These are phyloP conservation scores for Hibiscus tridactylites DNA, from an alignment of 345 rosid species.

Conservation along the genomic window DNA sequence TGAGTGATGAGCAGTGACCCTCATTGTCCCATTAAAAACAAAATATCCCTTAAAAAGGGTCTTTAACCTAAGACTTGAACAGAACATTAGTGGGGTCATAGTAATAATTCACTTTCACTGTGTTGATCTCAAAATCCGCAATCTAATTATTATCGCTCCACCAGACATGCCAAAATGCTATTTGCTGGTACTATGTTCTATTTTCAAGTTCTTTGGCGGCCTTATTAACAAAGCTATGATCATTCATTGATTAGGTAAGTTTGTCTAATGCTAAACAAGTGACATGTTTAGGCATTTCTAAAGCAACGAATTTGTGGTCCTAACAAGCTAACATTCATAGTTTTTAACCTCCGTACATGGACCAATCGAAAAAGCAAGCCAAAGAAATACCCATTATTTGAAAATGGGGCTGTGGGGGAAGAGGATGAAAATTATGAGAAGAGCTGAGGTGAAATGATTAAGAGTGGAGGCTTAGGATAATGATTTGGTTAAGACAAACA, in stretches of 20 bases:
- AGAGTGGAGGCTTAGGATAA: conserved; percentile 19
- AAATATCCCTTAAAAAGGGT: background rate
- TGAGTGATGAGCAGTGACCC: conserved; percentile 10
- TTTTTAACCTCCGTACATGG: conserved; percentile 7
- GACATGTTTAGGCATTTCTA: background rate
- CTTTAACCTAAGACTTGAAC: conserved; percentile 7
- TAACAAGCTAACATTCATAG: background rate
- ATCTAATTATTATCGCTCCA: background rate
- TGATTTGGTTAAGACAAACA: conserved; percentile 32
- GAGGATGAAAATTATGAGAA: conserved; percentile 23
- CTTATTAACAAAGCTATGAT: conserved; percentile 7
- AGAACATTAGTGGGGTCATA: conserved; percentile 5
- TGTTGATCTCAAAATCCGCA: background rate
- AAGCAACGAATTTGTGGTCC: conserved; percentile 11
- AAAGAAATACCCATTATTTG: background rate
- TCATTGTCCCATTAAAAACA: background rate
- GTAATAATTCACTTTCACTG: background rate
- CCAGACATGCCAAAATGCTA: background rate
- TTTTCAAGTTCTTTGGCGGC: background rate
- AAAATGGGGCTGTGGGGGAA: background rate
- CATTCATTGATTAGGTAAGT: conserved; percentile 11
- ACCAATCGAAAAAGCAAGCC: background rate
- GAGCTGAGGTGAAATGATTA: conserved; percentile 3
- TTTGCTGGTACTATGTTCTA: too few relatives aligned
- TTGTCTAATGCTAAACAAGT: background rate